Base-by-base conservation (phyloP, 768 basidiomycete species). In the Mycena latifolia region DNA sequence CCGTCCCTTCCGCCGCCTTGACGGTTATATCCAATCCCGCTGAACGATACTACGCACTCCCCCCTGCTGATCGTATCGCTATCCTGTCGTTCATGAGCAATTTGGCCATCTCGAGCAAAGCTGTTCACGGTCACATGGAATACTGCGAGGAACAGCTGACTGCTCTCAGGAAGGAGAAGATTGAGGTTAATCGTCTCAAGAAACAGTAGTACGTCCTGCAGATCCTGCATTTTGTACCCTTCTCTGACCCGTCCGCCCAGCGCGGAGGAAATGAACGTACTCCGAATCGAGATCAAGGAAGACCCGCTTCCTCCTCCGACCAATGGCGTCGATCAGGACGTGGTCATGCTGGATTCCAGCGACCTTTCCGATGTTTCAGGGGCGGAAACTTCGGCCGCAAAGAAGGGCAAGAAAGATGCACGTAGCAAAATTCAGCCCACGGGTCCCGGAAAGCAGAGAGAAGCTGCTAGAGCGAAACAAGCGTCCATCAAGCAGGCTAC, bases 81-180 rank as follows among this genome's bases (percentile, higher is more conserved):
- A 92, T 98, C 69, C 77, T 99, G 51, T 84, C 89, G 2, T 98
- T 97, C 80, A 86, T 99, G 81, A 92, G 91, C 78, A 94, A 96
- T 73, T 79, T 96, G 55, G 95, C 92, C 1, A 88, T 96, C 27
- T 95, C 96, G 25, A 95, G 94, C 78, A 97, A 95, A 78, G 85
- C 89, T 12, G 89, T 98, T 24, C 93, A 96, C 74, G 78, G 85
- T 7, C 93, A 94, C 72, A 92, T 99, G 88, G 98, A 99, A 72
- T 86, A 88, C 48, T 94, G 93, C 72, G 95, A 96, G 73, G 88
- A 92, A 71, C 90, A 92, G 69, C 77, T 99, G 67, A 99, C 98
- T 11, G 94, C 96, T 28, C 82, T 98, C 35, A 81, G 98, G 68
- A 99, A 99, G 79, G 94, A 97, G 77, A 93, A 96, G 77, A 95